phyloP scores from a whole-genome alignment of 257 asterid genomes.

The Nicotiana knightiana region DNA sequence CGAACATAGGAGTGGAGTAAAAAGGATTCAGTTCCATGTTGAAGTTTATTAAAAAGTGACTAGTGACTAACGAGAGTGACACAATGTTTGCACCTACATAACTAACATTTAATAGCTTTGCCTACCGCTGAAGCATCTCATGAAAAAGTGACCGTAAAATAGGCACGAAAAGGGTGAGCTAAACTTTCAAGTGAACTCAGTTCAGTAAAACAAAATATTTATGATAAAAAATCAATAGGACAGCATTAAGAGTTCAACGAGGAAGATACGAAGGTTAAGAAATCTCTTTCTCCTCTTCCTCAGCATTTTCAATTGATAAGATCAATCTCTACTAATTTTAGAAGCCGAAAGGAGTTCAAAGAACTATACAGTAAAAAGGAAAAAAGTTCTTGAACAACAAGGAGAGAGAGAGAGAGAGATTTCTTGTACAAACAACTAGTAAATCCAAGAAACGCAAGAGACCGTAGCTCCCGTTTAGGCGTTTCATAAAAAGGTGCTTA shows the following conservation, averaged over 20 bases:
- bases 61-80: not conserved
- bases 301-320: not conserved
- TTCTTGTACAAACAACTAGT: not conserved
- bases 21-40: not conserved
- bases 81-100: not conserved
- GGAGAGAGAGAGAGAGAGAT: not conserved
- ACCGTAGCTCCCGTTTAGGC: not conserved
- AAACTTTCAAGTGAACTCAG: not conserved
- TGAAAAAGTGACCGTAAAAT: not conserved
- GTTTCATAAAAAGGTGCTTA: not conserved
- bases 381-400: not conserved
- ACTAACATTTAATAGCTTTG: not conserved
- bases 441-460: not conserved
- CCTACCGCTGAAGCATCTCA: not conserved
- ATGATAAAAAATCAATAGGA: not conserved
- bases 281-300: not conserved
- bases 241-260: not conserved
- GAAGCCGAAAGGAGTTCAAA: not conserved
- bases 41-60: not conserved
- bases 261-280: not conserved
- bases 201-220: not conserved
- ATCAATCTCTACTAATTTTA: not conserved
- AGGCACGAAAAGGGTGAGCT: not conserved
- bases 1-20: constrained; percentile 1
- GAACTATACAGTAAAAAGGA: not conserved